These are phyloP conservation scores for Fraxinus anomala DNA, from an alignment of 257 asterid genomes.

Conservation along the genomic window DNA sequence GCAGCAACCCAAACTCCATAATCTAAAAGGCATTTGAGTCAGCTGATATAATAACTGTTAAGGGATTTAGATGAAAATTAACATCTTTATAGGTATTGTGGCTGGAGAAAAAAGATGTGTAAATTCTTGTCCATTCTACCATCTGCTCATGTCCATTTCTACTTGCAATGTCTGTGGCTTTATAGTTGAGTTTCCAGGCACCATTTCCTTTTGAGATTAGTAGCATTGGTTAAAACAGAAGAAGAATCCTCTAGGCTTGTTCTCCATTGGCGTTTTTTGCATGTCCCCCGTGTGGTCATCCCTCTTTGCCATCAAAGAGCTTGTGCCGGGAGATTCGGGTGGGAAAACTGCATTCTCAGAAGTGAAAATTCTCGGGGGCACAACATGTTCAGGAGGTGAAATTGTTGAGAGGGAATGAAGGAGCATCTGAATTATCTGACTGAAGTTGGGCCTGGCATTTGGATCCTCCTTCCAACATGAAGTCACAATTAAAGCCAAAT, in stretches of 20 bases:
- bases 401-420: conserved; percentile 66
- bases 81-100: no score
- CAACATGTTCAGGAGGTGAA: conserved; percentile 64
- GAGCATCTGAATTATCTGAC: conserved; percentile 91
- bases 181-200: conserved; percentile 16
- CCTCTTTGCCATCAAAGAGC: conserved; percentile 77
- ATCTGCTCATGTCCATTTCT: neutral
- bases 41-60: neutral
- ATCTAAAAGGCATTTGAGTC: conserved; percentile 8
- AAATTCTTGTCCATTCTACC: no score
- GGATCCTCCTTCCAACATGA: conserved; percentile 96
- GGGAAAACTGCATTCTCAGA: conserved; percentile 65
- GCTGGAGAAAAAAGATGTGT: no score
- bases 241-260: conserved; percentile 56
- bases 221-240: conserved; percentile 67
- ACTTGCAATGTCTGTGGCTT: neutral
- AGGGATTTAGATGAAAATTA: neutral
- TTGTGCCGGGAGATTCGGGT: conserved; percentile 93
- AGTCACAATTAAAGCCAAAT: conserved; percentile 78
- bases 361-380: conserved; percentile 60
- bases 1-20: conserved; percentile 23
- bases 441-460: conserved; percentile 78
- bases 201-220: conserved; percentile 18
- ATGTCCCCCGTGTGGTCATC: conserved; percentile 50
- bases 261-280: conserved; percentile 51